Base-by-base conservation (phyloP, 352 stramenopile genomes). In the Aphanomyces cochlioides region DNA sequence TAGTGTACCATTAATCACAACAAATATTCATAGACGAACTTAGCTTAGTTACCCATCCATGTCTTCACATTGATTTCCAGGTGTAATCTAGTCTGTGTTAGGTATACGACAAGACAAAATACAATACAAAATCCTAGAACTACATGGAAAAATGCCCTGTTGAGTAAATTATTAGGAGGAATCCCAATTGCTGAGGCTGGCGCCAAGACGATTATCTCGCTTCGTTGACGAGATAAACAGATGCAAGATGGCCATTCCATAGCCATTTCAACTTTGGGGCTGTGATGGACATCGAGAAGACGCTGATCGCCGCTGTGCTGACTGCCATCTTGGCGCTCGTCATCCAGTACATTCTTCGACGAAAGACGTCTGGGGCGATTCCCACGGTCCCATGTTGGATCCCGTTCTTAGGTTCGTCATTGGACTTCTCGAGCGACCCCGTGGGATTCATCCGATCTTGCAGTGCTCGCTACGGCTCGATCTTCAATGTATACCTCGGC, bases 401-500 rank as follows among this genome's bases (percentile, higher is more conserved):
- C 7, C 66, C 66, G 5, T 69, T 72, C 66, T 56, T 72, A 5
- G 66, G 66, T 41, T 72, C 66, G 10, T 21, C 66, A 34, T 36
- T 67, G 6, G 50, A 7, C 7, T 72, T 72, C 53, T 37, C 54
- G 34, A 19, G 10, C 10, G 54, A 48, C n/a, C 50, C 54, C 19
- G 57, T 47, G 7, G 50, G 47, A 36, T 72, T 72, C 53, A 39
- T 72, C 12, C 53, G 57, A 15, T 10, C 6, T 1, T 72, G 66
- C 34, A n/a, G 37, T 6, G 57, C 19, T 13, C 7, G 21, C 5
- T 69, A 36, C 12, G 67, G 67, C 5, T 39, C 12, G 7, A 41
- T 68, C 17, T 72, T 72, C 50, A 54, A 41, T 21, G 45, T 72
- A 15, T 47, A 43, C n/a, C 43, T 72, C 5, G 67, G 12, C 17